A percentile compares a stretch with the other conserved stretches of the same genome.
These are phyloP conservation scores for Byssochlamys sp. DNA, from an alignment of 2,329 filamentous ascomycete genomes.

Conservation along the genomic window DNA sequence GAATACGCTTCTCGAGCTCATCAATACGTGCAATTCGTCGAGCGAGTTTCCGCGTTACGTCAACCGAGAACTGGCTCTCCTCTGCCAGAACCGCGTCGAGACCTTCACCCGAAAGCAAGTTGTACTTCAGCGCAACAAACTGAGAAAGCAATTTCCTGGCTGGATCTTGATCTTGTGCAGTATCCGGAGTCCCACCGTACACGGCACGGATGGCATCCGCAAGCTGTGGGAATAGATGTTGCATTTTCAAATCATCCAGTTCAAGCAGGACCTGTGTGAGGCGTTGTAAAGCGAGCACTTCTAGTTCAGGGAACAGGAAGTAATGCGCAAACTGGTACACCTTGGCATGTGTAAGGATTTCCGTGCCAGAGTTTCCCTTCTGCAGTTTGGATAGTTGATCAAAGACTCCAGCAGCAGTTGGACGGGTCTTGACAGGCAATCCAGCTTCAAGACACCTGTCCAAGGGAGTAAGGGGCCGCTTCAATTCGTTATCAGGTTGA, in stretches of 20 bases:
- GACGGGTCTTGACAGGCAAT: not conserved
- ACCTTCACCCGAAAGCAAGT: not conserved
- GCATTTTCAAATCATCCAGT: not conserved
- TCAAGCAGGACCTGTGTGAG: not conserved
- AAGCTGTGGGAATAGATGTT: not conserved
- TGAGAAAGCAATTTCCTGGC: not conserved
- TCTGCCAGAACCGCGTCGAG: not conserved
- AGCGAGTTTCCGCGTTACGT: not conserved
- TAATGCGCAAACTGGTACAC: not conserved
- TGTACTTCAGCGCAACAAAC: not conserved
- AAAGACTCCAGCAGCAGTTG: not conserved
- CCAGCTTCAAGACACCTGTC: not conserved
- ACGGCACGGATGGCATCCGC: not conserved
- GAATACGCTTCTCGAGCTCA: too few species aligned
- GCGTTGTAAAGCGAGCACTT: not conserved
- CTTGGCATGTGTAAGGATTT: not conserved
- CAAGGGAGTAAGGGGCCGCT: not conserved
- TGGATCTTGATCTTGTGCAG: not conserved
- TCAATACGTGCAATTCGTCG: not conserved
- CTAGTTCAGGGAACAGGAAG: not conserved
- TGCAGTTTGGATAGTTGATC: not conserved
- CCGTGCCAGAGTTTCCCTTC: not conserved
- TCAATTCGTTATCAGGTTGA: not conserved
- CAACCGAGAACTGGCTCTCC: not conserved
- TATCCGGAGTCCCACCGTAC: conserved; percentile 42